These are phyloP conservation scores for Solanum virginianum DNA, from an alignment of 257 asterid species.

Conservation along the genomic window DNA sequence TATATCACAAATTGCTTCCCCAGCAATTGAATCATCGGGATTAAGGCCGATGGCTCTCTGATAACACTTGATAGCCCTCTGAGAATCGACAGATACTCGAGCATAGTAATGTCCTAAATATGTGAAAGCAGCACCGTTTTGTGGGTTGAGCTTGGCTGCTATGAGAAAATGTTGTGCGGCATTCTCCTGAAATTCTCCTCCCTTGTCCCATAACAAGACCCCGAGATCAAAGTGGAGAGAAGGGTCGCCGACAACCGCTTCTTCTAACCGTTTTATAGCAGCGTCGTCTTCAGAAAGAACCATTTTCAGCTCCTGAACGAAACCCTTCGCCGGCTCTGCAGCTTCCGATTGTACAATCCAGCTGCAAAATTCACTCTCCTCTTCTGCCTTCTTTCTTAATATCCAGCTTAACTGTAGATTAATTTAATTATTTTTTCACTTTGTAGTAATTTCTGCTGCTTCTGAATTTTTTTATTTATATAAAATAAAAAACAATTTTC, in stretches of 20 bases:
- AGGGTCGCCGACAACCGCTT: conserved; percentile 47
- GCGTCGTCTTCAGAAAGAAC: neutral
- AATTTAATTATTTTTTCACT: too few species aligned
- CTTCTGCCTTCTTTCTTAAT: too few species aligned
- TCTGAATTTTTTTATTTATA: too few species aligned
- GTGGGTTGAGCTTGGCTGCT: conserved; percentile 72
- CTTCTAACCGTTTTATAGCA: conserved; percentile 21
- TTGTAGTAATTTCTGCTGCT: too few species aligned
- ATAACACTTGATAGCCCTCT: conserved; percentile 88
- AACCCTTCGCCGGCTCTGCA: too few species aligned
- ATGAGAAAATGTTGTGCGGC: conserved; percentile 72
- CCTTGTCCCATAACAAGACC: conserved; percentile 59
- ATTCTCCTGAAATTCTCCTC: conserved; percentile 22
- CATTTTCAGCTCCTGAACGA: too few species aligned
- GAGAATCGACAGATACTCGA: conserved; percentile 39
- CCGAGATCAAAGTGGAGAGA: conserved; percentile 68
- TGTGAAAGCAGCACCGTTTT: conserved; percentile 64
- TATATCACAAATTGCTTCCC: conserved; percentile 80
- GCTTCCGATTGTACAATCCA: too few species aligned
- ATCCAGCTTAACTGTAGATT: too few species aligned
- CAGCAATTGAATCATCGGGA: conserved; percentile 78
- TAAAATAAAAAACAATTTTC: too few species aligned
- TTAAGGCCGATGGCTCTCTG: conserved; percentile 80
- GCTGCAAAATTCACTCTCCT: too few species aligned
- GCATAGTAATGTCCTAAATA: conserved; percentile 79